phyloP scores from a whole-genome alignment of 305 asterid species.

The Ajuga reptans region DNA sequence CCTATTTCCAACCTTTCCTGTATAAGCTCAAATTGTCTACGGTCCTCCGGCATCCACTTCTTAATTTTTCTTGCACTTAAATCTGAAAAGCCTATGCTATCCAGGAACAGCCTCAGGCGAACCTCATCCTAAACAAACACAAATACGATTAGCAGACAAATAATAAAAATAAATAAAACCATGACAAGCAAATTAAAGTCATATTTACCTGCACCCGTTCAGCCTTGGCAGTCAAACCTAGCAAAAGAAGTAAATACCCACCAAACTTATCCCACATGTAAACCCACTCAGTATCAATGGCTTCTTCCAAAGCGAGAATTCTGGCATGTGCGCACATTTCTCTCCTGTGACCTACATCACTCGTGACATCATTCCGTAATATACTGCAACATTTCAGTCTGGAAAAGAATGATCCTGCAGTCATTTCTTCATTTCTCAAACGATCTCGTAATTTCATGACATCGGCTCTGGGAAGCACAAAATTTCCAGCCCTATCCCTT shows the following conservation, averaged over 20 bases:
- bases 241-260: slow-evolving; percentile 94
- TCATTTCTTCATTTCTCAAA: slow-evolving; percentile 85
- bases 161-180: not conserved
- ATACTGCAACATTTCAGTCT: slow-evolving; percentile 54
- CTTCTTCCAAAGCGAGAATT: slow-evolving; percentile 93
- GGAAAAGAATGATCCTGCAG: slow-evolving; percentile 77
- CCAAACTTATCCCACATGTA: slow-evolving; percentile 99
- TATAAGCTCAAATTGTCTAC: slow-evolving; percentile 86
- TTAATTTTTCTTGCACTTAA: slow-evolving; percentile 92
- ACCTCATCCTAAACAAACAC: slow-evolving; percentile 74
- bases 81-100: slow-evolving; percentile 97
- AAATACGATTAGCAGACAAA: slow-evolving; percentile 10
- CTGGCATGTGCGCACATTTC: slow-evolving; percentile 99
- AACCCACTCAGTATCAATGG: slow-evolving; percentile 99
- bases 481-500: slow-evolving; percentile 94
- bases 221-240: slow-evolving; percentile 98
- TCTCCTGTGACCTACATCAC: slow-evolving; percentile 84
- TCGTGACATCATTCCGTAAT: slow-evolving; percentile 59
- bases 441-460: slow-evolving; percentile 98
- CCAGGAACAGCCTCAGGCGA: slow-evolving; percentile 90
- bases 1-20: slow-evolving; percentile 73
- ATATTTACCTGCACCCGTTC: slow-evolving; percentile 89
- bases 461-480: slow-evolving; percentile 97
- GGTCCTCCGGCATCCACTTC: slow-evolving; percentile 99
- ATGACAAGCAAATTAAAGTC: slow-evolving; percentile 13